phyloP scores from a whole-genome alignment of 2,329 filamentous ascomycete genomes.

The Cercospora brassicicola region DNA sequence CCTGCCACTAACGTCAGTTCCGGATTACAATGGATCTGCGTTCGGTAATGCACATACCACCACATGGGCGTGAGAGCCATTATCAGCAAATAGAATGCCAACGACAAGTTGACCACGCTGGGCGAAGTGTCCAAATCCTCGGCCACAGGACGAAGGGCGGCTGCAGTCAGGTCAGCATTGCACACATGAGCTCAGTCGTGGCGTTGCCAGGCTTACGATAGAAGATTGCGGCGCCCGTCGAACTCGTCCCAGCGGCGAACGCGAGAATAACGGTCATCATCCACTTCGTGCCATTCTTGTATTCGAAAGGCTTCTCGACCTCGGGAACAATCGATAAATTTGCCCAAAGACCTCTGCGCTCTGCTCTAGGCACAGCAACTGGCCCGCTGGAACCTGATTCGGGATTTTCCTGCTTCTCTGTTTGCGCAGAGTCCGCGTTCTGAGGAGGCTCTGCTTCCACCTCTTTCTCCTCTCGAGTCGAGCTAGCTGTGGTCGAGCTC shows the following conservation, averaged over 20 bases:
- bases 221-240: background rate
- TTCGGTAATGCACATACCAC: conserved; percentile 53
- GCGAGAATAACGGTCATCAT: background rate
- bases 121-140: conserved; percentile 60
- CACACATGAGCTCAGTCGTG: background rate
- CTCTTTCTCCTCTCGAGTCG: background rate
- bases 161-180: background rate
- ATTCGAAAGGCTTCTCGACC: background rate
- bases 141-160: conserved; percentile 62
- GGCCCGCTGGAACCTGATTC: background rate
- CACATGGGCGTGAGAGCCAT: conserved; percentile 80
- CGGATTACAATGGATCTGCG: conserved; percentile 47
- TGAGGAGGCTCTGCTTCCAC: background rate
- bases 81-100: conserved; percentile 76
- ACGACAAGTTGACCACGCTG: conserved; percentile 70
- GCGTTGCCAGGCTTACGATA: background rate
- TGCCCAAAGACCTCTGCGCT: background rate
- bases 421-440: background rate
- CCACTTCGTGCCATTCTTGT: background rate
- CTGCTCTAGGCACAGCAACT: background rate
- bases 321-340: background rate
- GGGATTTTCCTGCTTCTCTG: background rate
- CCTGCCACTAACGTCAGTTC: background rate
- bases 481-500: background rate
- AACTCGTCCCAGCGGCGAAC: background rate